A percentile compares a stretch with the other conserved stretches of the same genome.
These are phyloP conservation scores for Penstemon eatonii DNA, from an alignment of 257 asterid species.

Conservation along the genomic window DNA sequence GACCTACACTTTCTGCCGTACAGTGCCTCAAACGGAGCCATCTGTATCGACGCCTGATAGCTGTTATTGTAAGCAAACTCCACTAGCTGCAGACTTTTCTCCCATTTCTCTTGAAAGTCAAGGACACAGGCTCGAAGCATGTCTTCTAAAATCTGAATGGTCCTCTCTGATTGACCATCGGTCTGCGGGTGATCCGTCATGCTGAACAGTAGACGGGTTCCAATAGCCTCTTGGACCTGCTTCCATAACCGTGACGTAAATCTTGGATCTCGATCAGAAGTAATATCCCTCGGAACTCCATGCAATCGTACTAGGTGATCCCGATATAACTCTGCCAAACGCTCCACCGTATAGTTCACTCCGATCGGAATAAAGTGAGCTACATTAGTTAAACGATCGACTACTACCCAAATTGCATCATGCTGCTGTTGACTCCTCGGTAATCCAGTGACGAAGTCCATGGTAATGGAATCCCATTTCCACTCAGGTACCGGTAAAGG, in stretches of 20 bases:
- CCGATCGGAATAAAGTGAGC: background rate
- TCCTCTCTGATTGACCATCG: background rate
- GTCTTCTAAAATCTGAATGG: background rate
- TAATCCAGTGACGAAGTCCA: background rate
- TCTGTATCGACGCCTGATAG: background rate
- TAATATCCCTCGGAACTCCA: background rate
- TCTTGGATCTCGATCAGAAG: background rate
- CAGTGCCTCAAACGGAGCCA: background rate
- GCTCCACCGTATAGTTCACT: background rate
- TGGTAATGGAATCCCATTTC: no score
- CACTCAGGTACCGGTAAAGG: no score
- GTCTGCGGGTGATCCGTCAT: background rate
- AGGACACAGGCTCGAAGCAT: background rate
- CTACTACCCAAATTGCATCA: background rate
- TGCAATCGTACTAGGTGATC: background rate
- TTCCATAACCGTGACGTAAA: no score
- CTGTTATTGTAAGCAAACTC: background rate
- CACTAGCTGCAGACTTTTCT: background rate
- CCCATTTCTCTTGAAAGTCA: background rate
- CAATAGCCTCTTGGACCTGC: no score
- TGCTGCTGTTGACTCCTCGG: background rate
- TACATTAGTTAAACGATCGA: background rate
- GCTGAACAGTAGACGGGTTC: no score
- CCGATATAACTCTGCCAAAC: background rate
- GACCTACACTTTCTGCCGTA: background rate